Conservation (phyloP, 345 rosid species). For the Acer saccharum region DNA sequence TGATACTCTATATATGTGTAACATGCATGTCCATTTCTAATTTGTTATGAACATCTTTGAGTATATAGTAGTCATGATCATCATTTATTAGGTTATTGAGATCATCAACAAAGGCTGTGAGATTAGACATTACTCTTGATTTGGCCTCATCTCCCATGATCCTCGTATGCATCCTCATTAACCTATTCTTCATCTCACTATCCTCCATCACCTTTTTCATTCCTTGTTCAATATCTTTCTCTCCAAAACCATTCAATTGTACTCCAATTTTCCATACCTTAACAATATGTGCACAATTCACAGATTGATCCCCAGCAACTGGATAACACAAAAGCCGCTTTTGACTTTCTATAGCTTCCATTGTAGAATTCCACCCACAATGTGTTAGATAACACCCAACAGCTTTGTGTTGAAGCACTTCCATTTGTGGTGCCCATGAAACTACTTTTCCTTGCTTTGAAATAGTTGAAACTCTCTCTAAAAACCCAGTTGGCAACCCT, state of each 20-base stretch:
- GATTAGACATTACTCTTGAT: constrained; percentile 23
- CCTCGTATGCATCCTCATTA: constrained; percentile 37
- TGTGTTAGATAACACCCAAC: constrained; percentile 68
- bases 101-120: constrained; percentile 33
- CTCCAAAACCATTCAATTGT: constrained; percentile 45
- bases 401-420: constrained; percentile 48
- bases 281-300: constrained; percentile 63
- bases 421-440: constrained; percentile 73
- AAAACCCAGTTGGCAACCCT: constrained; percentile 54
- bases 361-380: constrained; percentile 92
- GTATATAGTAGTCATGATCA: not conserved
- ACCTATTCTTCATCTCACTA: constrained; percentile 40
- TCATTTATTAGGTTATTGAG: not conserved
- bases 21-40: no score
- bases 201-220: constrained; percentile 50
- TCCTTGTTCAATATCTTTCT: constrained; percentile 49
- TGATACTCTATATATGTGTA: no score
- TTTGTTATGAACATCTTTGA: not conserved
- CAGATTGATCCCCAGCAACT: constrained; percentile 78
- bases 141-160: constrained; percentile 44
- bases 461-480: constrained; percentile 35
- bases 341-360: constrained; percentile 58
- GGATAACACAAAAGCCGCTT: constrained; percentile 67
- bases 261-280: constrained; percentile 65
- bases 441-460: constrained; percentile 53